Evolutionary conservation across 2,329 filamentous ascomycete species (phyloP), one percentile per base, ranked within the genome.

Genomic region (Fonsecaea monophora): DNA sequence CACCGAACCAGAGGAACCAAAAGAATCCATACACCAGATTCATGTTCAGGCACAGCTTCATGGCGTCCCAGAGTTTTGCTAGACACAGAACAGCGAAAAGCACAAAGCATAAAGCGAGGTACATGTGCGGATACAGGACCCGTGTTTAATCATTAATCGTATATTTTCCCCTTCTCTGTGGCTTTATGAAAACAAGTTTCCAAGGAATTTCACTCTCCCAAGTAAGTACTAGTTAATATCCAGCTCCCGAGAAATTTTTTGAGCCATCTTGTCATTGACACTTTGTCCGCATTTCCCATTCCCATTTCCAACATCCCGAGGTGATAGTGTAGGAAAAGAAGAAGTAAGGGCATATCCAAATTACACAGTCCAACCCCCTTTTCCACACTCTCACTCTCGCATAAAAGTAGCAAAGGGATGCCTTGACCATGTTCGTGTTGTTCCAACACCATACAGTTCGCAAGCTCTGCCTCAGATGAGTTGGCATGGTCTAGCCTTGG

Each of bases 351-450:
- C 45, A 50, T 48, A 50, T 50, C 45, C 45, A 50, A 50, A 3
- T 25, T 25, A 25, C 25, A 25, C 3, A 25, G 25, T 25, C 25
- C 25, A 25, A 25, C 25, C 25, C 25, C 25, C 25, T 25, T 25
- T 25, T 25, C 25, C 25, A 25, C 25, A 25, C 25, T 25, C 25
- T 25, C 18, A 50, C 45, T 50, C 18, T 50, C 45, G 21, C 45
- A 25, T 25, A 25, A 3, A 25, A 12, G 18, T 21, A 25, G 25
- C 8, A 25, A 50, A 25, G 45, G 13, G 8, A 25, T 42, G 8
- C 25, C 10, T 61, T 53, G 40, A 50, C 10, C 45, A 37, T 34
- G 5, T 54, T 53, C 48, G 59, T 15, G 45, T 38, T 42, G 10
- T 21, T 53, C 45, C 34, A 12, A 50, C 18, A 18, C 12, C 18